Conservation (phyloP, 176 grass and related monocot species). For the Leersia perrieri region DNA sequence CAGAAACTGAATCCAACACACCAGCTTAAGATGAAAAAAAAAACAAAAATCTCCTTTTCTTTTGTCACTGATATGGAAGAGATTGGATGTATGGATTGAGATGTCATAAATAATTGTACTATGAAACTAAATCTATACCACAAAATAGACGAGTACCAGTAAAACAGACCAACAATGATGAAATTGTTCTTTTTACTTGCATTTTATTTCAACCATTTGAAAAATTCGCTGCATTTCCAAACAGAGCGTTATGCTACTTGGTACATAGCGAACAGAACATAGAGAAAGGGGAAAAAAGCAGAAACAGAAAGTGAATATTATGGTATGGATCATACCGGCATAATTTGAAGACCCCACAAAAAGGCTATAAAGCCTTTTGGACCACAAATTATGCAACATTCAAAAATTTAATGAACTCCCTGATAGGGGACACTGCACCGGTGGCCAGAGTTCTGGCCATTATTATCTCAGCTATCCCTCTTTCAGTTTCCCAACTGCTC, state of each 20-base stretch:
- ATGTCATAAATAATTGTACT: neutral
- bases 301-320: neutral
- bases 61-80: neutral
- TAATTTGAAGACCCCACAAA: slow-evolving; percentile 32
- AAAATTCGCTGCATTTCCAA: too few relatives aligned
- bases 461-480: neutral
- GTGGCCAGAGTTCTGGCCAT: neutral
- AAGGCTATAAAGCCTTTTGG: neutral
- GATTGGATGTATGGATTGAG: neutral
- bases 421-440: neutral
- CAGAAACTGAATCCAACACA: too few relatives aligned
- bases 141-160: neutral
- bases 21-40: neutral
- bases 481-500: neutral
- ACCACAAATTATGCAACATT: slow-evolving; percentile 12
- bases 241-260: neutral
- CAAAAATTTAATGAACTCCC: neutral
- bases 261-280: neutral
- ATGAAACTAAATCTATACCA: too few relatives aligned
- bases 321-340: slow-evolving; percentile 14
- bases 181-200: neutral
- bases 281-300: neutral
- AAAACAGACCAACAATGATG: neutral
- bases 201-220: neutral
- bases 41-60: neutral